Evolutionary conservation across 306 rosid genomes (phyloP).

Genomic region (Ammopiptanthus mongolicus): DNA sequence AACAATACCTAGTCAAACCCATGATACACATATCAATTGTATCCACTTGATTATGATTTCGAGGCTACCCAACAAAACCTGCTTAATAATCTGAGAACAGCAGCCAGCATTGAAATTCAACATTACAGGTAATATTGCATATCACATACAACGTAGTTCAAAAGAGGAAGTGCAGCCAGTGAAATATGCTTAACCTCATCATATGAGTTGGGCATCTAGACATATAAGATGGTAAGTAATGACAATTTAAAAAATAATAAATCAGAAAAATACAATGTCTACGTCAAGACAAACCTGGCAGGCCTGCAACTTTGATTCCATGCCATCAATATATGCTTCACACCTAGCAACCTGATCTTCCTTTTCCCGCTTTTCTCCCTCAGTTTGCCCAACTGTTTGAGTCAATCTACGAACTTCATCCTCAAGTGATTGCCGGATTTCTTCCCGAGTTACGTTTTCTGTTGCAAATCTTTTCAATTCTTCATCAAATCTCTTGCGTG

Average conservation of each 20-base stretch:
- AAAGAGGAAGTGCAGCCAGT: background rate
- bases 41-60: background rate
- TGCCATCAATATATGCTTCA: slow-evolving; percentile 94
- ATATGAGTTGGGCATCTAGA: background rate
- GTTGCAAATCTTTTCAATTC: slow-evolving; percentile 88
- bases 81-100: background rate
- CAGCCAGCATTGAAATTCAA: background rate
- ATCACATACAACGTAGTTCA: slow-evolving; percentile 14
- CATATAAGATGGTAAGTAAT: background rate
- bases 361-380: slow-evolving; percentile 94
- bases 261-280: background rate
- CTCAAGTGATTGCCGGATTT: slow-evolving; percentile 89
- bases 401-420: slow-evolving; percentile 88
- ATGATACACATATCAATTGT: background rate
- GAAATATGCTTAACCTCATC: background rate
- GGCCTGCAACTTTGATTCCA: slow-evolving; percentile 95
- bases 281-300: slow-evolving; percentile 69
- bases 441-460: slow-evolving; percentile 90
- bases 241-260: background rate
- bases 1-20: background rate
- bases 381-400: slow-evolving; percentile 93
- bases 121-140: background rate
- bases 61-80: slow-evolving; percentile 15
- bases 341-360: slow-evolving; percentile 95
- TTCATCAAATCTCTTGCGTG: slow-evolving; percentile 96